phyloP scores from a whole-genome alignment of 1,139 yeast species.

The Citeromyces siamensis region DNA sequence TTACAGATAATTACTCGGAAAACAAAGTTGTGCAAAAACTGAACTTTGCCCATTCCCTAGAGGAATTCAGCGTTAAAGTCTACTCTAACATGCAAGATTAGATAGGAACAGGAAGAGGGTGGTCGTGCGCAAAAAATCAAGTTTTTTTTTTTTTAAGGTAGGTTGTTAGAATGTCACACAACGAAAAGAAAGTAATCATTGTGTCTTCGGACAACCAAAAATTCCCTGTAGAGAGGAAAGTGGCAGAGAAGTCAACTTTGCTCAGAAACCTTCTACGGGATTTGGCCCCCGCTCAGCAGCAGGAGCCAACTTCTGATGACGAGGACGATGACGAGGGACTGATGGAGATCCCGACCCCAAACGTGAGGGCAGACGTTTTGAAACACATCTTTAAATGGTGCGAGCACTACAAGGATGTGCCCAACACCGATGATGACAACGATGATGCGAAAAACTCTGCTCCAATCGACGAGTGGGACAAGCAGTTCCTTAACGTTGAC shows the following conservation, averaged over 20 bases:
- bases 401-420: slow-evolving; percentile 85
- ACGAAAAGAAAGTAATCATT: slow-evolving; percentile 34
- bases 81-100: slow-evolving; percentile 57
- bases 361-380: slow-evolving; percentile 77
- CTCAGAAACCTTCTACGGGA: slow-evolving; percentile 89
- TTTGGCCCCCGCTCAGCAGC: slow-evolving; percentile 48
- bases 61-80: slow-evolving; percentile 82
- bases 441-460: slow-evolving; percentile 68
- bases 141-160: too few relatives aligned
- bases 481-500: slow-evolving; percentile 88
- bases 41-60: slow-evolving; percentile 54
- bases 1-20: slow-evolving; percentile 31
- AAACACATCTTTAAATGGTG: slow-evolving; percentile 95
- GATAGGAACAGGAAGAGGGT: slow-evolving; percentile 1
- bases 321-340: slow-evolving; percentile 36
- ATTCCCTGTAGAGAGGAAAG: slow-evolving; percentile 66
- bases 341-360: slow-evolving; percentile 86
- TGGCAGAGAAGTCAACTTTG: slow-evolving; percentile 82
- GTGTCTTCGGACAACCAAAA: slow-evolving; percentile 65
- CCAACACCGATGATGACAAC: slow-evolving; percentile 66
- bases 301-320: slow-evolving; percentile 25
- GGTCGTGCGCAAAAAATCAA: neutral
- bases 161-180: slow-evolving; percentile 3
- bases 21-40: slow-evolving; percentile 34
- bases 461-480: slow-evolving; percentile 94